These are phyloP conservation scores for Lipomyces japonicus DNA, from an alignment of 805 yeast species.

Conservation along the genomic window DNA sequence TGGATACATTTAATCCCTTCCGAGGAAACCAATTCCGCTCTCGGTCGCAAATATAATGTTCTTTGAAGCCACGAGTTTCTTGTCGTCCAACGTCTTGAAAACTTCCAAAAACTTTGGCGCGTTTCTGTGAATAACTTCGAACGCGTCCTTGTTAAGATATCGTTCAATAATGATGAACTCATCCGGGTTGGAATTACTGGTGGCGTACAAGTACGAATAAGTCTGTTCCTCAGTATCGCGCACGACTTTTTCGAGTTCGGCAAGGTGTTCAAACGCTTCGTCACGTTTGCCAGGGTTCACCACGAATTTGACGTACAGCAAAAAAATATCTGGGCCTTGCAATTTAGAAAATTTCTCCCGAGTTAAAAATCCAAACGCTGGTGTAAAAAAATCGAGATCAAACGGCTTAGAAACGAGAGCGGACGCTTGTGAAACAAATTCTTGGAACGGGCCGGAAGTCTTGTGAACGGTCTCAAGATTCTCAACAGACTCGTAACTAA, in stretches of 20 bases:
- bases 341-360: slow-evolving; percentile 12
- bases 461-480: slow-evolving; percentile 16
- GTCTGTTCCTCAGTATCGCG: slow-evolving; percentile 15
- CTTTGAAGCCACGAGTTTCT: slow-evolving; percentile 2
- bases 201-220: slow-evolving; percentile 14
- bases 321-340: slow-evolving; percentile 7
- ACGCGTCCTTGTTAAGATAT: slow-evolving; percentile 15
- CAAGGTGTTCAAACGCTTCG: slow-evolving; percentile 55
- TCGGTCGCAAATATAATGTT: slow-evolving; percentile 3
- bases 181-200: slow-evolving; percentile 16
- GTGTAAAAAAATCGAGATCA: slow-evolving; percentile 10
- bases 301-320: slow-evolving; percentile 13
- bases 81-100: slow-evolving; percentile 12
- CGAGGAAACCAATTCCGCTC: slow-evolving; percentile 22
- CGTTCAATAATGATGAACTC: slow-evolving; percentile 22
- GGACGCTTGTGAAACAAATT: slow-evolving; percentile 10
- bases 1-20: slow-evolving; percentile 3
- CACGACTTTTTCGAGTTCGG: slow-evolving; percentile 11
- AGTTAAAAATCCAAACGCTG: slow-evolving; percentile 24
- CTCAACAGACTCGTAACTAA: slow-evolving; percentile 18
- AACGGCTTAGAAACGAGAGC: slow-evolving; percentile 8
- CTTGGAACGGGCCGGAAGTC: slow-evolving; percentile 13
- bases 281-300: slow-evolving; percentile 48
- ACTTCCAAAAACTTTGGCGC: slow-evolving; percentile 9
- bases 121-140: slow-evolving; percentile 18